Conservation (phyloP, 441 rosid species). For the Gossypium schwendimanii region DNA sequence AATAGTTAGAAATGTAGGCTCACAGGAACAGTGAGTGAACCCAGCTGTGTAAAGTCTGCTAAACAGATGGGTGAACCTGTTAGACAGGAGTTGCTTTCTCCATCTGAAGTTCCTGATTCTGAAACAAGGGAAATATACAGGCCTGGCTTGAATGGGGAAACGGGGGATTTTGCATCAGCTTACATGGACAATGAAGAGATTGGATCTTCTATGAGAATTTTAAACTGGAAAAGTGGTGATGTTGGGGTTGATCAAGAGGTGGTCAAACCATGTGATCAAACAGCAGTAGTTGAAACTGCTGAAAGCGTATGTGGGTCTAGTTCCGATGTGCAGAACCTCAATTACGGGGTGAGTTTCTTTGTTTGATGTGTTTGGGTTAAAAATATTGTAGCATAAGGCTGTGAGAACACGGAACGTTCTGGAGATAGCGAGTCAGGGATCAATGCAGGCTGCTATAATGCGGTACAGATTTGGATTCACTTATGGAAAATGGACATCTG, state of each 20-base stretch:
- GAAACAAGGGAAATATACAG: conserved; percentile 18
- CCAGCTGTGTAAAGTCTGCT: conserved; percentile 21
- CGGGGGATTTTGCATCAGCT: conserved; percentile 24
- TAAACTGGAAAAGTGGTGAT: conserved; percentile 22
- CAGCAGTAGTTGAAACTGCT: conserved; percentile 27
- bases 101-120: conserved; percentile 32
- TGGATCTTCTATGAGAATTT: conserved; percentile 21
- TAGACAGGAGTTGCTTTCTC: conserved; percentile 17
- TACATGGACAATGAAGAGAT: conserved; percentile 20
- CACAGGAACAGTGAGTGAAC: background rate
- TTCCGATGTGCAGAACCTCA: conserved; percentile 38
- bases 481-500: conserved; percentile 33
- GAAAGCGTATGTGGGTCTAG: conserved; percentile 27
- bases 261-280: conserved; percentile 30
- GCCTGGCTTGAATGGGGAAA: conserved; percentile 18
- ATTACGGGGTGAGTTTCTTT: conserved; percentile 48
- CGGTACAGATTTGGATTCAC: conserved; percentile 29
- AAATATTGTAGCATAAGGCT: conserved; percentile 27
- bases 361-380: conserved; percentile 33
- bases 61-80: conserved; percentile 20
- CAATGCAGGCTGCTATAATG: conserved; percentile 43
- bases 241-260: conserved; percentile 37
- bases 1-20: conserved; percentile 23
- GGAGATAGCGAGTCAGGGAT: conserved; percentile 35
- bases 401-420: conserved; percentile 21